These are phyloP conservation scores for Pythium monospermum DNA, from an alignment of 352 stramenopile species.

Conservation along the genomic window DNA sequence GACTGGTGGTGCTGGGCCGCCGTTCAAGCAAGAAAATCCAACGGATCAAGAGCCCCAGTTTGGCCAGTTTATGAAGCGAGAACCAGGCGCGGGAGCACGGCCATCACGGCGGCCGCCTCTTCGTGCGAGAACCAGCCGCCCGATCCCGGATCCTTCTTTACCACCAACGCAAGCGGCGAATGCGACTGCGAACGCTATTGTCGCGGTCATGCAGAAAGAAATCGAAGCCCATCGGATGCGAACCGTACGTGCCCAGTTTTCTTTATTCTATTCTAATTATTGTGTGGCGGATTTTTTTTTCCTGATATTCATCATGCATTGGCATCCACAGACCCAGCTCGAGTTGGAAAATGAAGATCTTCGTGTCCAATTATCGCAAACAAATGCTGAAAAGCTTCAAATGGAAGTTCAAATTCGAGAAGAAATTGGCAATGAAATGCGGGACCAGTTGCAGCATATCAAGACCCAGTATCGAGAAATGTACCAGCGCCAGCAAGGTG, in stretches of 20 bases:
- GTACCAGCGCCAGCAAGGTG: constrained; percentile 24
- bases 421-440: constrained; percentile 72
- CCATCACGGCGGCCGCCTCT: constrained; percentile 8
- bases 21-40: neutral
- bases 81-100: neutral
- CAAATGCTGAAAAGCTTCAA: constrained; percentile 49
- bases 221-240: constrained; percentile 17
- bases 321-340: constrained; percentile 24
- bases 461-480: constrained; percentile 48
- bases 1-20: no score
- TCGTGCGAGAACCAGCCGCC: neutral
- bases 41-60: constrained; percentile 8
- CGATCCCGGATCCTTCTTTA: neutral
- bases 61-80: constrained; percentile 21
- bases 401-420: constrained; percentile 55
- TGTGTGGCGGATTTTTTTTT: neutral
- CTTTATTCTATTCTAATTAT: neutral
- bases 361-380: constrained; percentile 39
- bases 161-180: neutral
- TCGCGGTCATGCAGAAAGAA: constrained; percentile 16
- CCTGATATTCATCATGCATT: no score
- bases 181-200: constrained; percentile 5
- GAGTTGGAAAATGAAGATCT: constrained; percentile 67
- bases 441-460: constrained; percentile 60
- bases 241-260: constrained; percentile 10